These are phyloP conservation scores for Globisporangium alternatum DNA, from an alignment of 352 stramenopile genomes.

Conservation along the genomic window DNA sequence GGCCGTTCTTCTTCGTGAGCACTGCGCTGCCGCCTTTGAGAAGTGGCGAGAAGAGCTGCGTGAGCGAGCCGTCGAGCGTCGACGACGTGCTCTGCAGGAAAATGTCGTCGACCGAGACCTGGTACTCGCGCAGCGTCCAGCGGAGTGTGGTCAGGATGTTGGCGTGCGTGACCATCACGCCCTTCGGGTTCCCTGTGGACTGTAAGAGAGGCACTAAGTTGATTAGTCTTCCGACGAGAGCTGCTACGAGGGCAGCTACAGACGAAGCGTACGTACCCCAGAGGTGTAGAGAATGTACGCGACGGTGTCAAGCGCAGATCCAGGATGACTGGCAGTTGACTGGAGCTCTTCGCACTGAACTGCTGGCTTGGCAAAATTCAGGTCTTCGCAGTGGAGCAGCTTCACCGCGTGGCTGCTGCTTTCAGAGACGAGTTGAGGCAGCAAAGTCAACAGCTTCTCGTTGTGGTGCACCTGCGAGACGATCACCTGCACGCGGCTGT, in stretches of 20 bases:
- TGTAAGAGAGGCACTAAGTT: not conserved
- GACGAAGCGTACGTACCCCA: not conserved
- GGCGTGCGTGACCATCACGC: conserved; percentile 59
- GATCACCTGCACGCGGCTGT: conserved; percentile 3
- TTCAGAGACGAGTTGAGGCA: not conserved
- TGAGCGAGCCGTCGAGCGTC: conserved; percentile 55
- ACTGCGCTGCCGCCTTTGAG: conserved; percentile 27
- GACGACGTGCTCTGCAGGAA: conserved; percentile 66
- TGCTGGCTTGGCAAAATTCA: not conserved
- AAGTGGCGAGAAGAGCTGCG: conserved; percentile 54
- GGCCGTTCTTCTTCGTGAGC: conserved; percentile 5
- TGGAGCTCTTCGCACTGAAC: not conserved
- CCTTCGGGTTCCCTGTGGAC: conserved; percentile 38
- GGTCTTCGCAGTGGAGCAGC: not conserved
- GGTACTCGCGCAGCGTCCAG: conserved; percentile 62
- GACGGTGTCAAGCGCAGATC: not conserved
- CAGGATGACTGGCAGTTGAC: not conserved
- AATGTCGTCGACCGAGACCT: conserved; percentile 38
- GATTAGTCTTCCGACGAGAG: not conserved
- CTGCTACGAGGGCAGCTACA: not conserved
- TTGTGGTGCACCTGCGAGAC: not conserved
- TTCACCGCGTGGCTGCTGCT: not conserved
- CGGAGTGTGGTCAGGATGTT: conserved; percentile 55
- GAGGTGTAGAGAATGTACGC: conserved; percentile 10
- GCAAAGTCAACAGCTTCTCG: not conserved